Base-by-base conservation (phyloP, 495 filamentous ascomycete species). In the Pyrenopolyporus hunteri region DNA sequence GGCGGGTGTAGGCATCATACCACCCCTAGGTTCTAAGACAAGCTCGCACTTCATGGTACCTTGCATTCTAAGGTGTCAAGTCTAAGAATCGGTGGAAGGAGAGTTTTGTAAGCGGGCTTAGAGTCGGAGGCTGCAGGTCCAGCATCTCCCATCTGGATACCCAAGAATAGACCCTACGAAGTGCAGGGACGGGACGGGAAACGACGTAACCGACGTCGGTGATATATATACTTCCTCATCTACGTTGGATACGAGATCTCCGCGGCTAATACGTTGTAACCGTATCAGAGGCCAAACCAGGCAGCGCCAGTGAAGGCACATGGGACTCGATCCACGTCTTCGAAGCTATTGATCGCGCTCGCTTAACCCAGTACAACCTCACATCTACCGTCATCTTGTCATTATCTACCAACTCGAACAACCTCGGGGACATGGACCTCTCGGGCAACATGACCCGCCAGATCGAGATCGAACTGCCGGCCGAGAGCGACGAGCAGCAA, bases 311-410 rank as follows among this genome's bases (percentile, higher is more conserved):
- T 69, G 83, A 89, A 32, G 93, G 94, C 40, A 87, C 88, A 55
- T 99, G 94, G 94, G 95, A 99, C 74, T 94, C 90, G 64, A 97
- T 99, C 74, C 94, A 99, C 78, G 94, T 99, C 54, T 97, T 99
- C 75, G 94, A 99, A 70, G 90, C 92, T 29, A 89, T 86, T 66
- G 93, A 98, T 74, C 88, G 92, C 59, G 90, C 88, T 36, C 90
- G 94, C 60, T 89, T 85, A 67, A 89, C 91, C 57, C 93, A 96
- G 73, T 99, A 99, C 84, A 96, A 97, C 74, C 87, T 99, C 48
- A 99, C 94, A 2, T 93, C 89, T 68, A 99, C 94, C 25, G 93
- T 99, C 26, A 98, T 99, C 57, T 79, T 99, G 32, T 89, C 92
- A 59, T 80, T 99, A 16, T 85, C 90, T 23, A 88, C 84, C 36